phyloP scores from a whole-genome alignment of 768 basidiomycete genomes.

The Leccinum ochraceum region DNA sequence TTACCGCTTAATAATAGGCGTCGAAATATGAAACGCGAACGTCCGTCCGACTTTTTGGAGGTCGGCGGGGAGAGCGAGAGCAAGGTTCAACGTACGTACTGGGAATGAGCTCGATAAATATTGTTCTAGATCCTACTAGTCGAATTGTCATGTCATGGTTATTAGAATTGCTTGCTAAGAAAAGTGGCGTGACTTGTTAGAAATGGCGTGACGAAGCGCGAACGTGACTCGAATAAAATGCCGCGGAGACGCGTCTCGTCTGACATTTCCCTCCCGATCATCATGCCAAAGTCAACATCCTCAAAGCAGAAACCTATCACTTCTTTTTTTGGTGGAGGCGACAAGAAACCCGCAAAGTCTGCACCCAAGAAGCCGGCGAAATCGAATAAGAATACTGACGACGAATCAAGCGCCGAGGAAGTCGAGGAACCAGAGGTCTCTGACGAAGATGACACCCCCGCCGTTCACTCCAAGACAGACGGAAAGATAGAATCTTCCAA shows the following conservation, averaged over 20 bases:
- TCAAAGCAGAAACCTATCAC: slow-evolving; percentile 55
- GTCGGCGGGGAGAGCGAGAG: slow-evolving; percentile 61
- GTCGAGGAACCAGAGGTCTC: slow-evolving; percentile 36
- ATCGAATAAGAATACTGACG: slow-evolving; percentile 34
- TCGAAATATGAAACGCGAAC: slow-evolving; percentile 74
- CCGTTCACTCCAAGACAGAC: slow-evolving; percentile 38
- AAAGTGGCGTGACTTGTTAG: slow-evolving; percentile 16
- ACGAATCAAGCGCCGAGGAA: slow-evolving; percentile 33
- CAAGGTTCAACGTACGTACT: slow-evolving; percentile 66
- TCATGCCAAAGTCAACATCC: slow-evolving; percentile 56
- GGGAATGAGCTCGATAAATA: slow-evolving; percentile 50
- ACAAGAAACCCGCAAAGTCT: slow-evolving; percentile 29
- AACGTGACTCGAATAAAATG: slow-evolving; percentile 27
- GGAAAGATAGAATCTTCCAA: slow-evolving; percentile 53
- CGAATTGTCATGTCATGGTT: slow-evolving; percentile 1
- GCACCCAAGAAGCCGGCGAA: slow-evolving; percentile 31
- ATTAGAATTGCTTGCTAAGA: not conserved
- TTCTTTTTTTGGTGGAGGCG: slow-evolving; percentile 50
- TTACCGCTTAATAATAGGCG: slow-evolving; percentile 80
- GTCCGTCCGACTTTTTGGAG: slow-evolving; percentile 84
- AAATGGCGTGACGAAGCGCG: slow-evolving; percentile 22
- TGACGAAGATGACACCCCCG: slow-evolving; percentile 34
- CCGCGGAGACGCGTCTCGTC: slow-evolving; percentile 13
- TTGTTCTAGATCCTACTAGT: not conserved
- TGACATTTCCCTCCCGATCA: slow-evolving; percentile 25